Evolutionary conservation across 192 early-diverging fungal genomes (phyloP).

Genomic region (Lobosporangium transversale): DNA sequence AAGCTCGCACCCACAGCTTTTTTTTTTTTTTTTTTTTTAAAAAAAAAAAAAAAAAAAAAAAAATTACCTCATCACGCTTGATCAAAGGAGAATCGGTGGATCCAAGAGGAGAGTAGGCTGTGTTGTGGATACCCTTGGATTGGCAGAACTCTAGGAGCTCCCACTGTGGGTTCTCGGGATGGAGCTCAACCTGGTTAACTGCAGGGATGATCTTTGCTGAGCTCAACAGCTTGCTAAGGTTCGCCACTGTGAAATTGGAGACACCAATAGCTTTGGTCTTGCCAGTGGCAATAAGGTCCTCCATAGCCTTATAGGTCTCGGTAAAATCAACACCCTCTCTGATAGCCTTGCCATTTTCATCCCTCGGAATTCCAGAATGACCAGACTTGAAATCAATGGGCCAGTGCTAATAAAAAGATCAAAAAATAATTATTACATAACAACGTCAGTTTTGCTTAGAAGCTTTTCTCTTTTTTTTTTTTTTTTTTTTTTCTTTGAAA

Average conservation of each 20-base stretch:
- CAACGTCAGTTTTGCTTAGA: no score
- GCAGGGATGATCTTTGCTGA: conserved; percentile 77
- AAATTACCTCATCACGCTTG: conserved; percentile 41
- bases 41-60: no score
- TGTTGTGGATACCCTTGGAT: conserved; percentile 74
- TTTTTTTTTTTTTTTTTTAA: neutral
- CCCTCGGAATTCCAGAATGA: conserved; percentile 12
- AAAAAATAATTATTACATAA: no score
- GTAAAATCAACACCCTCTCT: conserved; percentile 66
- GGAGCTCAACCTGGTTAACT: conserved; percentile 88
- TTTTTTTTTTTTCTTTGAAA: no score
- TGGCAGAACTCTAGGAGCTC: conserved; percentile 81
- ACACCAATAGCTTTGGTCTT: conserved; percentile 87
- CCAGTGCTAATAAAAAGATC: conserved; percentile 73
- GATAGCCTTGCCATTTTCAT: conserved; percentile 50
- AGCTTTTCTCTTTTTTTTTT: no score
- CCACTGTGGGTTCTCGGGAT: conserved; percentile 76
- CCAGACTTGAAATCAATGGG: conserved; percentile 68
- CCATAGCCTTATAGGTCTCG: conserved; percentile 87
- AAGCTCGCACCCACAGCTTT: no score
- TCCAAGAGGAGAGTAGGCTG: conserved; percentile 89
- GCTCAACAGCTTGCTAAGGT: conserved; percentile 74
- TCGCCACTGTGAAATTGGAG: conserved; percentile 76
- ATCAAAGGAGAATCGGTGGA: conserved; percentile 37
- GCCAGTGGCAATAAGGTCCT: conserved; percentile 73